Percentiles rank a stretch among this genome's conserved stretches.
phyloP scores from a whole-genome alignment of 768 basidiomycete genomes.

The Crassisporium funariophilum region DNA sequence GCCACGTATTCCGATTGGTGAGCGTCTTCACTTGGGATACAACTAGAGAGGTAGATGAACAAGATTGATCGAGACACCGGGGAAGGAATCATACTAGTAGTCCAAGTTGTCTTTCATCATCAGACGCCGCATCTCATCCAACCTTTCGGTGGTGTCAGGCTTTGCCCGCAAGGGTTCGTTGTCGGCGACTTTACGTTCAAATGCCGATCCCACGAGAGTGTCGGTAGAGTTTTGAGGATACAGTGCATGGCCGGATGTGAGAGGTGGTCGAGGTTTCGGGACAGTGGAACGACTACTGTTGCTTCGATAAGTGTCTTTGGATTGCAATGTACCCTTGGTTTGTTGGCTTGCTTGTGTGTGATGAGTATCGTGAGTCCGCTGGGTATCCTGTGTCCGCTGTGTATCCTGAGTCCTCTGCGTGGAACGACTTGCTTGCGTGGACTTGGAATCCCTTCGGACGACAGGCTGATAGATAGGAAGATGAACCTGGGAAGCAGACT shows the following conservation, averaged over 20 bases:
- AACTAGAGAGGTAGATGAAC: constrained; percentile 38
- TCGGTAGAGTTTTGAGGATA: constrained; percentile 65
- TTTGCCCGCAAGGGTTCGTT: constrained; percentile 52
- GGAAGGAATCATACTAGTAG: constrained; percentile 62
- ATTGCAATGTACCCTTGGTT: constrained; percentile 29
- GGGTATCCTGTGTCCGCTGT: constrained; percentile 31
- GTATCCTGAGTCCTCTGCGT: constrained; percentile 29
- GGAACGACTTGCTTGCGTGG: constrained; percentile 37
- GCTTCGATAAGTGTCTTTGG: constrained; percentile 30
- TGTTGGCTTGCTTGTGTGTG: constrained; percentile 31
- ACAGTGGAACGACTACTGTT: constrained; percentile 32
- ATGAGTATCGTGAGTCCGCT: constrained; percentile 27
- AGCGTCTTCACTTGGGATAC: constrained; percentile 79
- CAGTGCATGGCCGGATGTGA: constrained; percentile 37
- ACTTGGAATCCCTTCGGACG: constrained; percentile 31
- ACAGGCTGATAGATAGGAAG: constrained; percentile 44
- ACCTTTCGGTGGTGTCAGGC: constrained; percentile 59
- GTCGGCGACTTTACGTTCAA: constrained; percentile 70
- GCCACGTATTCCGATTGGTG: constrained; percentile 86
- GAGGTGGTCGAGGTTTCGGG: constrained; percentile 39
- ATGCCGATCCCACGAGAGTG: constrained; percentile 75
- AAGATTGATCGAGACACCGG: constrained; percentile 1
- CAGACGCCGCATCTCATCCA: constrained; percentile 62
- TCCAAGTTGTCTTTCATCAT: constrained; percentile 72
- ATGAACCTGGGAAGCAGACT: constrained; percentile 32